Conservation (phyloP, 2,329 filamentous ascomycete genomes). For the Bipolaris victoriae region DNA sequence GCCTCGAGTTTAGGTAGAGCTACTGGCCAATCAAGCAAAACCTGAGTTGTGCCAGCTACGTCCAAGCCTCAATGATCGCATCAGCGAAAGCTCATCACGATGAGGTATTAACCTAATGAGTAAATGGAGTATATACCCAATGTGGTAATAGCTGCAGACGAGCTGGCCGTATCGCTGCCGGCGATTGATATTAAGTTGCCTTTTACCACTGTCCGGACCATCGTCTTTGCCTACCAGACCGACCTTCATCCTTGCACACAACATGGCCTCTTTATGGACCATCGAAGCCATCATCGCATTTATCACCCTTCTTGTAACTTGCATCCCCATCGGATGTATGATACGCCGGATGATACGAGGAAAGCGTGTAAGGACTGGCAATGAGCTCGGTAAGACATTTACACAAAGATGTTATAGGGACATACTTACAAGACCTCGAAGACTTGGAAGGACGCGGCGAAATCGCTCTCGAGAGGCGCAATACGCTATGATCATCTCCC, state of each 20-base stretch:
- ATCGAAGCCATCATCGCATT: not conserved
- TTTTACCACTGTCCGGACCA: too few relatives aligned
- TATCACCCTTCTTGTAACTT: not conserved
- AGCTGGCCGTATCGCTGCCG: too few relatives aligned
- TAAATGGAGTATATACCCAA: too few relatives aligned
- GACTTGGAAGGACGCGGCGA: not conserved
- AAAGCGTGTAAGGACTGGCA: not conserved
- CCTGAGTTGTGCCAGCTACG: not conserved
- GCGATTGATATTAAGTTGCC: too few relatives aligned
- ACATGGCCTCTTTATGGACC: not conserved
- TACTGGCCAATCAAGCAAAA: not conserved
- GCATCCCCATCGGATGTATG: not conserved
- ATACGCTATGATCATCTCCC: not conserved
- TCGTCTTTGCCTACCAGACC: not conserved
- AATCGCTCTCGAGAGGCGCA: not conserved
- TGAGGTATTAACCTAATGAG: too few relatives aligned
- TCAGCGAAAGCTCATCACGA: not conserved
- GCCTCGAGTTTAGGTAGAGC: too few relatives aligned
- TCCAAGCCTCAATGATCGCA: not conserved
- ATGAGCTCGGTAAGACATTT: not conserved
- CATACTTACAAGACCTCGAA: not conserved
- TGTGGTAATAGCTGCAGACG: too few relatives aligned
- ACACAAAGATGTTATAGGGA: not conserved
- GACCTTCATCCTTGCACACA: not conserved
- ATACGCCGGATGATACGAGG: not conserved